Conservation (phyloP, 1,284 basidiomycete species). For the Marasmius fiardii region DNA sequence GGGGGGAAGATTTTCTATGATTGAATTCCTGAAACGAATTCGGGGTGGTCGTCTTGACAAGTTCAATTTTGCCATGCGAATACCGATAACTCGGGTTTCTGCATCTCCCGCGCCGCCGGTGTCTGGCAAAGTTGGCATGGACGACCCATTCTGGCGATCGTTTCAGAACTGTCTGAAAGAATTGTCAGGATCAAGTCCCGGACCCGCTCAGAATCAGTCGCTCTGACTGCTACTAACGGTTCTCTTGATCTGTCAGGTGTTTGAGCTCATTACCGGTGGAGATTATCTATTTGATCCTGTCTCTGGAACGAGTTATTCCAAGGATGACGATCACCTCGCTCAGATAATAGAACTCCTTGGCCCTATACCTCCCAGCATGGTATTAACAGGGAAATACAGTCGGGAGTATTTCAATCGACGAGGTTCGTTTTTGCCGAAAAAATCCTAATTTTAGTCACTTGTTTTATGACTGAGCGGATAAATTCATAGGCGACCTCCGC, state of each 20-base stretch:
- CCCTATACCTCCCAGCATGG: constrained; percentile 81
- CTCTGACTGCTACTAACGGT: too few species aligned
- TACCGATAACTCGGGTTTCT: too few species aligned
- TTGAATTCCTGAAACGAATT: too few species aligned
- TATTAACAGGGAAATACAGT: constrained; percentile 91
- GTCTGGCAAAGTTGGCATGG: too few species aligned
- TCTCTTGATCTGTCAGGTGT: constrained; percentile 51
- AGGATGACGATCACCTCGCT: constrained; percentile 95
- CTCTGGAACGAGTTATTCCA: constrained; percentile 72
- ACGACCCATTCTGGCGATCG: too few species aligned
- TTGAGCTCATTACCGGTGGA: constrained; percentile 87
- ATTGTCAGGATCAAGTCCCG: too few species aligned
- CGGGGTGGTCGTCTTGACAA: too few species aligned
- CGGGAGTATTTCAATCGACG: constrained; percentile 94
- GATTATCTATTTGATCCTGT: constrained; percentile 90
- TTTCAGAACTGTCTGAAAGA: too few species aligned
- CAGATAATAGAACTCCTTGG: constrained; percentile 98
- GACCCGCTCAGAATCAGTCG: too few species aligned
- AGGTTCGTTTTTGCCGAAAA: constrained; percentile 48
- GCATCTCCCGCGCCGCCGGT: too few species aligned
- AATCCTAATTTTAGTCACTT: constrained; percentile 8
- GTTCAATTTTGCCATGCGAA: too few species aligned
- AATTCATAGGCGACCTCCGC: constrained; percentile 75
- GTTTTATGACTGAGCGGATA: constrained; percentile 7
- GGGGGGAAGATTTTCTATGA: too few species aligned